These are phyloP conservation scores for Akanthomyces dipterigenus DNA, from an alignment of 2,329 filamentous ascomycete genomes.

Conservation along the genomic window DNA sequence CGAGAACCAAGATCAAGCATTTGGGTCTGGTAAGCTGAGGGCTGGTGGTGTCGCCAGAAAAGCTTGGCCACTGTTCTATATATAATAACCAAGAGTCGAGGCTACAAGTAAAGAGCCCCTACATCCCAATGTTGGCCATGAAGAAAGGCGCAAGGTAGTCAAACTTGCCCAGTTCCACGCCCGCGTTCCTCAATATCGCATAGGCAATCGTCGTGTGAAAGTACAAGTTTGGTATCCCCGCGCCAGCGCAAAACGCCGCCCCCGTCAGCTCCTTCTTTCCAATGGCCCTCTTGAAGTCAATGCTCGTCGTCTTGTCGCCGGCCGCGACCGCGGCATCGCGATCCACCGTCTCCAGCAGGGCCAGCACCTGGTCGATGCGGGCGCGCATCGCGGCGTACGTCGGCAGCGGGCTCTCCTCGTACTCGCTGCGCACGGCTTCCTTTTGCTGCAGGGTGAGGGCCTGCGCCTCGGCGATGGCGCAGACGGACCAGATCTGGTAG, in stretches of 20 bases:
- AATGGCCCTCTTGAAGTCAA: conserved; percentile 23
- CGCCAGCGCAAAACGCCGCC: conserved; percentile 38
- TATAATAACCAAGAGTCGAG: too few species aligned
- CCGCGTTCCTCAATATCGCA: conserved; percentile 52
- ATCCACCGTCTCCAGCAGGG: conserved; percentile 10
- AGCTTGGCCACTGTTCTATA: too few species aligned
- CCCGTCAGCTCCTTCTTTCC: conserved; percentile 19
- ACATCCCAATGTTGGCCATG: neutral
- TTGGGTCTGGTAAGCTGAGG: too few species aligned
- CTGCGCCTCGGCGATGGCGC: conserved; percentile 11
- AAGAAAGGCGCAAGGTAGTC: conserved; percentile 40
- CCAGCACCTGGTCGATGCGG: conserved; percentile 22
- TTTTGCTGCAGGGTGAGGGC: neutral
- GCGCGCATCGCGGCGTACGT: conserved; percentile 28
- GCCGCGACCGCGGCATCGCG: conserved; percentile 23
- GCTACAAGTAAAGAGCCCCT: neutral
- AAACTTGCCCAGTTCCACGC: conserved; percentile 54
- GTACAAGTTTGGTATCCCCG: conserved; percentile 53
- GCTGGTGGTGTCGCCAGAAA: too few species aligned
- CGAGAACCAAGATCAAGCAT: neutral
- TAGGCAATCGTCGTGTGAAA: conserved; percentile 58
- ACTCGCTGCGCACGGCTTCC: neutral
- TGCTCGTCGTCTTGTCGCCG: conserved; percentile 20
- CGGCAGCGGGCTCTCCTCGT: conserved; percentile 17
- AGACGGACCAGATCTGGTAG: conserved; percentile 22